phyloP scores from a whole-genome alignment of 163 green algal genomes.

The Coccomyxa subellipsoidea region DNA sequence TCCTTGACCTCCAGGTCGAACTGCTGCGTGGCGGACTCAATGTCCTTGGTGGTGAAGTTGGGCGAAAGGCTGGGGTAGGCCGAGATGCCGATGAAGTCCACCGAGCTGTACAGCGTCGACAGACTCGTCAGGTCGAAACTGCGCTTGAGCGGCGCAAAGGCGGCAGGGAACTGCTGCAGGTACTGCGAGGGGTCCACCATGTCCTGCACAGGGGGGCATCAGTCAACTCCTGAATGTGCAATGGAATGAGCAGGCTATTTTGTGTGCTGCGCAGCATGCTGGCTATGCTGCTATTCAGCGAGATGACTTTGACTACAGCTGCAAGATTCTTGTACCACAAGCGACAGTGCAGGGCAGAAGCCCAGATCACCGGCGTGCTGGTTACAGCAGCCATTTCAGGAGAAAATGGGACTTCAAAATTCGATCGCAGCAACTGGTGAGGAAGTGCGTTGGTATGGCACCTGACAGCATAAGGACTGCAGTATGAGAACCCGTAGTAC shows the following conservation, averaged over 20 bases:
- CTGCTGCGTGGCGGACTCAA: slow-evolving; percentile 27
- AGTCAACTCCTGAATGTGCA: not conserved
- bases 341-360: too few species aligned
- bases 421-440: too few species aligned
- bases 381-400: too few species aligned
- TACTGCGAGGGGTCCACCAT: slow-evolving; percentile 32
- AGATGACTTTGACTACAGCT: too few species aligned
- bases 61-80: slow-evolving; percentile 24
- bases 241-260: not conserved
- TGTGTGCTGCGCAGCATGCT: not conserved
- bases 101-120: slow-evolving; percentile 10
- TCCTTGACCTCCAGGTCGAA: slow-evolving; percentile 20
- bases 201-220: slow-evolving; percentile 12
- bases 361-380: too few species aligned
- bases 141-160: slow-evolving; percentile 22
- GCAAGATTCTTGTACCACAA: too few species aligned
- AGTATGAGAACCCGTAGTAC: too few species aligned
- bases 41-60: slow-evolving; percentile 17
- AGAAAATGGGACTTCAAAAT: too few species aligned
- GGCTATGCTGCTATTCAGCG: too few species aligned
- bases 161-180: slow-evolving; percentile 27
- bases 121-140: slow-evolving; percentile 32
- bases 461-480: too few species aligned
- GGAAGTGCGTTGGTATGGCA: too few species aligned
- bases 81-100: slow-evolving; percentile 38